Evolutionary conservation across 2,329 filamentous ascomycete genomes (phyloP).

Genomic region (Aspergillus terreus): DNA sequence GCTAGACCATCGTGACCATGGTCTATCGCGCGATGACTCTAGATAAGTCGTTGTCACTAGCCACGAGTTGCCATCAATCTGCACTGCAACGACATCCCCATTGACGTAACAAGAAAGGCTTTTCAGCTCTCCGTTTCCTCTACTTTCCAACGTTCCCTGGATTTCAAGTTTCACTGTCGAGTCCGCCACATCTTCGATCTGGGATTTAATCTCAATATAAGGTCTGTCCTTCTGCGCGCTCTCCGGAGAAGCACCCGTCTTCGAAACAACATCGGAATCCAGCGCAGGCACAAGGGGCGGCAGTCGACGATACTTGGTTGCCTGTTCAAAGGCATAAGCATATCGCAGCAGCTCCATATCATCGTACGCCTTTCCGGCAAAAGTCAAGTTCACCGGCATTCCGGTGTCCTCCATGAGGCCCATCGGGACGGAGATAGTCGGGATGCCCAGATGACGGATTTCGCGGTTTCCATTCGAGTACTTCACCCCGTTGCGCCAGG

Average conservation of each 20-base stretch:
- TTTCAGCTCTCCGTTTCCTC: constrained; percentile 9
- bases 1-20: constrained; percentile 24
- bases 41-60: constrained; percentile 15
- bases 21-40: constrained; percentile 19
- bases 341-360: constrained; percentile 35
- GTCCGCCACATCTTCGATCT: constrained; percentile 7
- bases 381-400: constrained; percentile 54
- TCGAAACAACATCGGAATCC: constrained; percentile 18
- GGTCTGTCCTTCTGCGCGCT: background rate
- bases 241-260: background rate
- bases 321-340: constrained; percentile 24
- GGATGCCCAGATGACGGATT: constrained; percentile 53
- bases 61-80: constrained; percentile 15
- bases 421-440: constrained; percentile 54
- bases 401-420: constrained; percentile 43
- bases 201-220: constrained; percentile 5
- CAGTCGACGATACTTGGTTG: constrained; percentile 15
- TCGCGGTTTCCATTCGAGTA: constrained; percentile 54
- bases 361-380: constrained; percentile 48
- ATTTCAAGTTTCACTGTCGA: constrained; percentile 7
- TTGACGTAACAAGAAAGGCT: constrained; percentile 19
- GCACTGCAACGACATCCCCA: constrained; percentile 14
- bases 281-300: constrained; percentile 19
- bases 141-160: constrained; percentile 1
- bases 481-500: constrained; percentile 49